phyloP scores from a whole-genome alignment of 2,329 filamentous ascomycete species.

The Fusarium kyushuense region DNA sequence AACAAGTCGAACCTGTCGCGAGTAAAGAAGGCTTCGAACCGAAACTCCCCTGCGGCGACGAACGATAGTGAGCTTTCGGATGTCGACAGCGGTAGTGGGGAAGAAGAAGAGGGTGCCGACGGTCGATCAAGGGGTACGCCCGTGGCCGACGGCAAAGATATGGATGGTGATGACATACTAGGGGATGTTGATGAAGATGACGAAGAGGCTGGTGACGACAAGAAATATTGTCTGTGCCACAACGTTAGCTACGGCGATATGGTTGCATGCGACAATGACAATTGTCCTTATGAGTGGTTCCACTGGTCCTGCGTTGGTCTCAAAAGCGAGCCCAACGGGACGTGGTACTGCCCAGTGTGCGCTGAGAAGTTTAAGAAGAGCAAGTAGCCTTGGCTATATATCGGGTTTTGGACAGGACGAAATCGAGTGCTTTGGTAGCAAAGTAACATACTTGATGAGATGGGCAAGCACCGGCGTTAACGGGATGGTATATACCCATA shows the following conservation, averaged over 20 bases:
- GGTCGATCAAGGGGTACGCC: slow-evolving; percentile 51
- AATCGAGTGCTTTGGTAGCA: slow-evolving; percentile 7
- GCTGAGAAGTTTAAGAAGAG: slow-evolving; percentile 62
- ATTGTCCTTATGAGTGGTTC: slow-evolving; percentile 88
- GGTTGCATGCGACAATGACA: slow-evolving; percentile 88
- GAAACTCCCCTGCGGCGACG: slow-evolving; percentile 72
- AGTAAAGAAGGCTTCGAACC: slow-evolving; percentile 68
- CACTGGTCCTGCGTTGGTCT: slow-evolving; percentile 82
- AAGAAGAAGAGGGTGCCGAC: slow-evolving; percentile 61
- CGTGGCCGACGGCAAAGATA: slow-evolving; percentile 53
- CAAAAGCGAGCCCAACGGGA: slow-evolving; percentile 75
- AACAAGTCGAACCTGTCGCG: slow-evolving; percentile 73
- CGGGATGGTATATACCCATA: slow-evolving; percentile 33
- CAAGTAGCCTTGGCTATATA: slow-evolving; percentile 40
- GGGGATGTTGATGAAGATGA: slow-evolving; percentile 69
- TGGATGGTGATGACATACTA: slow-evolving; percentile 65
- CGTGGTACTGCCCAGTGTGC: slow-evolving; percentile 75
- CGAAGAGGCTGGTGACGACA: slow-evolving; percentile 80
- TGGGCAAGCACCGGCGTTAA: slow-evolving; percentile 28
- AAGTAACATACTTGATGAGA: neutral
- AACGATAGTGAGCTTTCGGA: slow-evolving; percentile 75
- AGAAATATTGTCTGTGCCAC: slow-evolving; percentile 86
- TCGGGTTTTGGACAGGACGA: neutral
- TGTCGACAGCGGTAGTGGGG: slow-evolving; percentile 67
- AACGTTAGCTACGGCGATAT: slow-evolving; percentile 88